Evolutionary conservation across 176 grass and related monocot species (phyloP), one percentile per base, ranked within the genome.

Genomic region (Oryza meyeriana): DNA sequence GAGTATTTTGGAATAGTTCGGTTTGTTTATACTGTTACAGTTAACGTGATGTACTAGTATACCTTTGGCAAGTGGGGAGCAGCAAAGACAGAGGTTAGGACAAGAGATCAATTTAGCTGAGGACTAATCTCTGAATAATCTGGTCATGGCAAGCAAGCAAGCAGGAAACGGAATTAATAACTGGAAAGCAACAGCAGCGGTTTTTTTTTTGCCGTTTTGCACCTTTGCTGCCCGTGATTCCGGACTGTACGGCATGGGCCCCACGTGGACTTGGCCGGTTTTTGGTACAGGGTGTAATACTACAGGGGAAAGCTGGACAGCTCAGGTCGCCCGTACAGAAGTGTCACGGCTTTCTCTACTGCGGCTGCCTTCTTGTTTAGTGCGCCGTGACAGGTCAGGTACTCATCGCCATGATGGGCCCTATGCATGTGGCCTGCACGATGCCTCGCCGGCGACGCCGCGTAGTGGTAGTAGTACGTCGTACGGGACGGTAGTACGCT

Each of bases 171-270:
- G 70, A 35, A 28, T 81, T 18, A 8, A 44, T 4, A 69, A 27
- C 28, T 28, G 5, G 16, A 59, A 42, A 29, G 7, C 22, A 27
- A 9, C 26, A 5, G 26, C 6, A n/a, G n/a, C n/a, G n/a, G n/a
- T n/a, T n/a, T n/a, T n/a, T n/a, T n/a, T n/a, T n/a, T n/a, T n/a
- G n/a, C n/a, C n/a, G n/a, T 20, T 8, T 58, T 58, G 55, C 55
- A 8, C 12, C 16, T 1, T 10, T 11, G 40, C 28, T 16, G 66
- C 59, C 80, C 80, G 80, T 88, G 74, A 79, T 83, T 79, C 67
- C 67, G 74, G 66, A 44, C 59, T 1, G 74, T 83, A 88, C 86
- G 85, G 73, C 13, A 30, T 0, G 8, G 79, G 55, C 10, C 79
- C 72, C 38, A 33, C 73, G 44, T 14, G 28, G 74, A 20, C n/a